These are phyloP conservation scores for Zarea fungicola DNA, from an alignment of 2,329 filamentous ascomycete species.

Conservation along the genomic window DNA sequence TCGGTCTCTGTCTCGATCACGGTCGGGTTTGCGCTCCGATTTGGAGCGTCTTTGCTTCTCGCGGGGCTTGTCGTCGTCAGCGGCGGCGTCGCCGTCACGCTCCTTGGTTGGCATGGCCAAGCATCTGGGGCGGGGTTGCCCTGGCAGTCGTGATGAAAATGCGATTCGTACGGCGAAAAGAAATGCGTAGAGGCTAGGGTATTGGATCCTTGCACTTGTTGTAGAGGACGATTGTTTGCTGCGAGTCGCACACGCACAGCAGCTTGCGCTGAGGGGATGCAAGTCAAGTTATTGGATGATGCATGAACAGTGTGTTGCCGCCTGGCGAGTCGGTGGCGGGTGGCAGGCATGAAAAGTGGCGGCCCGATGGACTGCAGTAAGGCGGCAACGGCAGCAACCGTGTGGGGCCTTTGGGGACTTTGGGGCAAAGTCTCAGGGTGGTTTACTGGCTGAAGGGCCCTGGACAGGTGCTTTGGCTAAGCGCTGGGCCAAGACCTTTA, in stretches of 20 bases:
- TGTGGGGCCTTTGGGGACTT: constrained; percentile 4
- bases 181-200: too few species aligned
- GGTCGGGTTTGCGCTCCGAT: constrained; percentile 32
- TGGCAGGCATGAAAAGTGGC: constrained; percentile 13
- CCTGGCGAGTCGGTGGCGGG: constrained; percentile 10
- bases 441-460: not conserved
- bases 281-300: not conserved
- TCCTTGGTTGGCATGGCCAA: constrained; percentile 36
- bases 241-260: not conserved
- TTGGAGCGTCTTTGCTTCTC: constrained; percentile 36
- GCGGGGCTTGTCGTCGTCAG: constrained; percentile 32
- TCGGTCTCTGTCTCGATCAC: constrained; percentile 27
- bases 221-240: not conserved
- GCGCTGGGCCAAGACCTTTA: not conserved
- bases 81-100: constrained; percentile 34
- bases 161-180: too few species aligned
- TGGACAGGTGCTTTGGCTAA: not conserved
- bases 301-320: not conserved
- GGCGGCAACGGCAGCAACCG: constrained; percentile 13
- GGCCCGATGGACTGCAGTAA: constrained; percentile 11
- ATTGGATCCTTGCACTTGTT: too few species aligned
- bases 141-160: not conserved
- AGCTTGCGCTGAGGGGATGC: not conserved
- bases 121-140: constrained; percentile 15
- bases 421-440: not conserved